These are phyloP conservation scores for Dalbergia oliveri DNA, from an alignment of 306 rosid genomes.

Conservation along the genomic window DNA sequence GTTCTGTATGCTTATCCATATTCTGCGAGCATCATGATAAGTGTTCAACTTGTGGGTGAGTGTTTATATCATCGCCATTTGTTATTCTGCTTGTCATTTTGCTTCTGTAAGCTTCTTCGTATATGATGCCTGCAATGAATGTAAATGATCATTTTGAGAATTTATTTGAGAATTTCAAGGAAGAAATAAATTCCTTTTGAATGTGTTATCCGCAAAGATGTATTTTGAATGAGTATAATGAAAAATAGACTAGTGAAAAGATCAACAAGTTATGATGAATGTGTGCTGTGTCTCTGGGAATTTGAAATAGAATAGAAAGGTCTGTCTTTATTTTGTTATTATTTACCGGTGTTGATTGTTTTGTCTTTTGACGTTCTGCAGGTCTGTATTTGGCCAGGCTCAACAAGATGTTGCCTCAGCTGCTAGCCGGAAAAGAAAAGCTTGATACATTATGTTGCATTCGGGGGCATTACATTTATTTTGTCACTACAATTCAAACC, in stretches of 20 bases:
- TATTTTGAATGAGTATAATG: not conserved
- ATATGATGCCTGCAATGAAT: slow-evolving; percentile 24
- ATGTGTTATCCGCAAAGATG: not conserved
- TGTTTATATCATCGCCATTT: slow-evolving; percentile 42
- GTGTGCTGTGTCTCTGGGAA: not conserved
- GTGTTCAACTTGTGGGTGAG: slow-evolving; percentile 99
- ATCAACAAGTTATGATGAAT: not conserved
- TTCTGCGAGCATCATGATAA: slow-evolving; percentile 96
- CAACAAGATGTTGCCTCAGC: slow-evolving; percentile 58
- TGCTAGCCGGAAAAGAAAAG: slow-evolving; percentile 68
- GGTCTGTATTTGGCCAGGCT: slow-evolving; percentile 85
- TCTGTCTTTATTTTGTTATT: not conserved
- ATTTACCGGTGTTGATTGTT: slow-evolving; percentile 30
- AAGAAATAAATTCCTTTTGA: slow-evolving; percentile 6
- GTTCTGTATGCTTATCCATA: slow-evolving; percentile 97
- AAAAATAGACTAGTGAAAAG: slow-evolving; percentile 7
- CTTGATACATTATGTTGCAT: slow-evolving; percentile 51
- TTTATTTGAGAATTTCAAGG: not conserved
- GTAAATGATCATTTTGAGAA: not conserved
- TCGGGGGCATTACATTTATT: not conserved
- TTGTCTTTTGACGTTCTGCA: slow-evolving; percentile 50
- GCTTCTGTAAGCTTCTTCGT: slow-evolving; percentile 14
- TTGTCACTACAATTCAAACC: slow-evolving; percentile 30
- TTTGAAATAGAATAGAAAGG: slow-evolving; percentile 7
- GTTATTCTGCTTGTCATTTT: slow-evolving; percentile 29